Evolutionary conservation across 306 rosid genomes (phyloP).

Genomic region (Astragalus membranaceus): DNA sequence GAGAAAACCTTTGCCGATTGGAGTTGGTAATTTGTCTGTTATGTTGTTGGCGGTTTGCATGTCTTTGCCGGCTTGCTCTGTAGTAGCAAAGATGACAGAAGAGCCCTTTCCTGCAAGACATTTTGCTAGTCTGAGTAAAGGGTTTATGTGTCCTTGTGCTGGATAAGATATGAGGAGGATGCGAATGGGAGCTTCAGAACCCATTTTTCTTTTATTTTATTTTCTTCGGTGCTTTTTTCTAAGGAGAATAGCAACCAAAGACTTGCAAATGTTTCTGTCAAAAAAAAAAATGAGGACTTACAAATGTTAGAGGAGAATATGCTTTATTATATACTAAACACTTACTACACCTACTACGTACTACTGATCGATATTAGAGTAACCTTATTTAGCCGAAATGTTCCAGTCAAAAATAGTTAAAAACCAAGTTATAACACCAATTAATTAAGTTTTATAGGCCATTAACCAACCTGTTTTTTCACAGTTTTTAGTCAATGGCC

Average conservation of each 20-base stretch:
- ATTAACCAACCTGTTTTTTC: too few relatives aligned
- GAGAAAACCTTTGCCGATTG: conserved; percentile 48
- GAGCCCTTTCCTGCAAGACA: conserved; percentile 58
- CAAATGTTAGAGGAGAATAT: not conserved
- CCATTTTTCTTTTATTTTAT: conserved; percentile 21
- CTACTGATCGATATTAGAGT: too few relatives aligned
- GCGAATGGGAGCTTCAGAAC: conserved; percentile 12
- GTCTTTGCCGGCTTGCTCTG: conserved; percentile 30
- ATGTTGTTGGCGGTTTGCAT: conserved; percentile 37
- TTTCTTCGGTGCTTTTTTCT: not conserved
- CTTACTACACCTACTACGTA: too few relatives aligned
- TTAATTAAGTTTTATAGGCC: too few relatives aligned
- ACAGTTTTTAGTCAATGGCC: too few relatives aligned
- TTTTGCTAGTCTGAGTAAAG: conserved; percentile 57
- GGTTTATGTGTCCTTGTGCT: conserved; percentile 79
- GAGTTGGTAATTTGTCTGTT: conserved; percentile 16
- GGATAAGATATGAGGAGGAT: conserved; percentile 53
- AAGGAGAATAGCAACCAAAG: not conserved
- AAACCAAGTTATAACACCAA: too few relatives aligned
- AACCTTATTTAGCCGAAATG: too few relatives aligned
- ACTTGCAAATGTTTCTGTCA: too few relatives aligned
- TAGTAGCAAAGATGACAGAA: conserved; percentile 43
- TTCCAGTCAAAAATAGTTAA: too few relatives aligned
- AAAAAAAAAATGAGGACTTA: too few relatives aligned
- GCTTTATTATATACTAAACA: not conserved